Evolutionary conservation across 352 stramenopile species (phyloP), one percentile per base, ranked within the genome.

Genomic region (Phytophthora multivora): DNA sequence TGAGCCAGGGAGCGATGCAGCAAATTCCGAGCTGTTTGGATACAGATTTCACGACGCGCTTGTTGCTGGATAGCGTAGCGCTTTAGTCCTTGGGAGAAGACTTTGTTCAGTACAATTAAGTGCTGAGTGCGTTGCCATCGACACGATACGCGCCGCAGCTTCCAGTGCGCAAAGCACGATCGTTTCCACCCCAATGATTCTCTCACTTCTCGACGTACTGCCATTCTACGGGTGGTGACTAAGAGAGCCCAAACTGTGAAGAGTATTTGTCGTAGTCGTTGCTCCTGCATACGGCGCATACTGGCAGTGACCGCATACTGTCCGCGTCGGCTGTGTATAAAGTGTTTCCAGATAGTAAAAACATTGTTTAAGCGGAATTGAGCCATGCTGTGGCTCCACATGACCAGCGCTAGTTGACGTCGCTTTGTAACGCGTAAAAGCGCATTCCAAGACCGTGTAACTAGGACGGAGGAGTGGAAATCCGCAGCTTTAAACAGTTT

Each of bases 51-150:
- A 21, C 66, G 59, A 39, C 25, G 51, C 16, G 61, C 54, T 60
- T 73, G 66, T 43, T 73, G 53, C 25, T 70, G 60, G 25, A 65
- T 40, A 38, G 65, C 65, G 11, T 70, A 46, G 15, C 59, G 49
- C 40, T 46, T 53, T 5, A 73, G 18, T 4, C 65, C 65, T 43
- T 31, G 42, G 18, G 10, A 46, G 31, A 73, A 69, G 3, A 33
- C 51, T 9, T n/a, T 54, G 11, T 33, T 49, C 12, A 73, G 19
- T 11, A 62, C 11, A 21, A 31, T 18, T 11, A 18, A 16, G 5
- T 56, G 39, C 21, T 66, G 21, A 33, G 31, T 63, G 18, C 41
- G 53, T 7, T 54, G 36, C 65, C 59, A 73, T 25, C 53, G 65
- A 40, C 38, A 26, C 16, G 48, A 63, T 31, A 70, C 15, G 4